Percentiles rank a stretch among this genome's conserved stretches.
phyloP scores from a whole-genome alignment of 23 red algal genomes.

The Chondrus crispus region DNA sequence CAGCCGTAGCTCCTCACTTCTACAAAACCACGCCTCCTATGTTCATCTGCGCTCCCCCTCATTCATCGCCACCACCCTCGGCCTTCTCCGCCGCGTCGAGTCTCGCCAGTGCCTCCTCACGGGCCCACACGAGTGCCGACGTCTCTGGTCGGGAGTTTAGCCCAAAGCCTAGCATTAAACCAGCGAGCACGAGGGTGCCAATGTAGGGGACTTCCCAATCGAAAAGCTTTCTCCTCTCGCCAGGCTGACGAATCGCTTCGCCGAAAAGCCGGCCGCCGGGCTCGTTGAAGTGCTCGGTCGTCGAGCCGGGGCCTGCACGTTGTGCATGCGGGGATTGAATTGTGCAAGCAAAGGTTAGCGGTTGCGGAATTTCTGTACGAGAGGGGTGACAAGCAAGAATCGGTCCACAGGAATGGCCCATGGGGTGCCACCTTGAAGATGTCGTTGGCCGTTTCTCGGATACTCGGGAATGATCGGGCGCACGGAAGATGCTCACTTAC shows the following conservation, averaged over 20 bases:
- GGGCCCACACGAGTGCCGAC: conserved; percentile 15
- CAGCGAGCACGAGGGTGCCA: conserved; percentile 24
- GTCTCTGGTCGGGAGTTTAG: conserved; percentile 55
- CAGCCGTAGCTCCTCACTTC: too few relatives aligned
- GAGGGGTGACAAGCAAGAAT: too few relatives aligned
- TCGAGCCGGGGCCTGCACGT: too few relatives aligned
- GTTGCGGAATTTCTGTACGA: background rate
- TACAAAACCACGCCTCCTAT: too few relatives aligned
- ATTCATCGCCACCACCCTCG: background rate
- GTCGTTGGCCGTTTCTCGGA: too few relatives aligned
- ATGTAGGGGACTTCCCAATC: conserved; percentile 62
- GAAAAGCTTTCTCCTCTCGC: conserved; percentile 56
- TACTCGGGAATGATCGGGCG: background rate
- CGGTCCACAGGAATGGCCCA: too few relatives aligned
- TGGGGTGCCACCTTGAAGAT: too few relatives aligned
- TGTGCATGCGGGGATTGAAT: too few relatives aligned
- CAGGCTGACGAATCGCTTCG: conserved; percentile 65
- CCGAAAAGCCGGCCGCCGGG: conserved; percentile 78
- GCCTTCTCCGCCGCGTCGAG: background rate
- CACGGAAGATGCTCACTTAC: background rate
- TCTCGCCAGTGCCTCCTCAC: conserved; percentile 35
- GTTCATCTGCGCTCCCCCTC: too few relatives aligned
- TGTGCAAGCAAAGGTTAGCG: background rate
- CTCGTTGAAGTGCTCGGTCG: conserved; percentile 14
- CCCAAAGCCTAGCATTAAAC: conserved; percentile 49